Evolutionary conservation across 176 grass and related monocot species (phyloP), one percentile per base, ranked within the genome.

Genomic region (Avena insularis): DNA sequence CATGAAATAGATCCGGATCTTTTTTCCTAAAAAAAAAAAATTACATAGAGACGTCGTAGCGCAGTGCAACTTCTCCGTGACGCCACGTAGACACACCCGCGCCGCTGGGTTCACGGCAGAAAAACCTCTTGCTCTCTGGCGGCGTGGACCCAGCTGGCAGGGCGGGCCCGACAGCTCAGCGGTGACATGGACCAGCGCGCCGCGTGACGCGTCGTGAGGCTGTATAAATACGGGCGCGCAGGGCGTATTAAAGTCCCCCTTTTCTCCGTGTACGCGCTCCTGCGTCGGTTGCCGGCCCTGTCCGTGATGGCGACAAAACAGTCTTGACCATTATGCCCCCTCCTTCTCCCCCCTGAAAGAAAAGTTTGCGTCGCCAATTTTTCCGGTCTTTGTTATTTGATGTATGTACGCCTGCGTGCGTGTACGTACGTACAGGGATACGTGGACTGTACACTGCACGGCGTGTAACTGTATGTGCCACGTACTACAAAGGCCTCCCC

Each of bases 181-280:
- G 75, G 75, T 56, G 75, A 77, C 50, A 4, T 77, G 75, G 75
- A 33, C 73, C 73, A 23, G 47, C 29, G 49, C 23, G 25, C 48
- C 73, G 73, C 49, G 15, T 53, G 71, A 75, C n/a, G 15, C 23
- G 55, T 49, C 77, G 8, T 16, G 43, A 56, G 4, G 47, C 45
- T 11, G 86, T 87, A 76, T 87, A 68, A 82, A 65, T 87, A 87
- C 86, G 56, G 57, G 56, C 12, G 79, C 38, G 8, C 1, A 1
- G 19, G 17, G 67, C 55, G 78, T 73, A 74, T 62, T 81, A 40
- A 87, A 54, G 19, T 38, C 71, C 43, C 3, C 67, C 65, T 35
- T 35, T 60, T 4, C 14, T 12, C 23, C 50, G 27, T 29, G 76
- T 71, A 49, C 56, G 50, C 50, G 14, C 50, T 6, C 49, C 49